Evolutionary conservation across 352 stramenopile genomes (phyloP).

Genomic region (Phytophthora foliorum): DNA sequence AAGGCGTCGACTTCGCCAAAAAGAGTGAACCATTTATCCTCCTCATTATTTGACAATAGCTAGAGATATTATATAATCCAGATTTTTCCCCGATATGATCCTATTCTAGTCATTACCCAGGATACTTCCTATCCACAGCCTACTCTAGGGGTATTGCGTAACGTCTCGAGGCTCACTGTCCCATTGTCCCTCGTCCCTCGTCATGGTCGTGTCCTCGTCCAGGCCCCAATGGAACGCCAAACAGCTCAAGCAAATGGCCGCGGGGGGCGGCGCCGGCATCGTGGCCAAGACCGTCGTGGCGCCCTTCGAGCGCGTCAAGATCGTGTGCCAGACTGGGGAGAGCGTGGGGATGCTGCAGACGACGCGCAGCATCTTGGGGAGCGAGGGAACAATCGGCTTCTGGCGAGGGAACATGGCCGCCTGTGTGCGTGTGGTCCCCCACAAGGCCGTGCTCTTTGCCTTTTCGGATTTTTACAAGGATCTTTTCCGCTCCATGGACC

Average conservation of each 20-base stretch:
- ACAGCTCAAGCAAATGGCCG: conserved; percentile 76
- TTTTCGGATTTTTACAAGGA: conserved; percentile 92
- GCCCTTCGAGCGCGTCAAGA: conserved; percentile 88
- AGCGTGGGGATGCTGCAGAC: conserved; percentile 82
- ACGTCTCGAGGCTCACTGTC: too few species aligned
- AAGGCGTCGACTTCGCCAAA: conserved; percentile 12
- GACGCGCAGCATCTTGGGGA: conserved; percentile 60
- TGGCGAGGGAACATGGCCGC: conserved; percentile 82
- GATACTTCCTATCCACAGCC: too few species aligned
- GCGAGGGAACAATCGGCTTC: conserved; percentile 73
- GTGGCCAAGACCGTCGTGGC: conserved; percentile 86
- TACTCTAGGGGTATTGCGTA: too few species aligned
- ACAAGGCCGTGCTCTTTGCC: conserved; percentile 86
- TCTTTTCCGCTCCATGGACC: conserved; percentile 55
- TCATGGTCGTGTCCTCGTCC: conserved; percentile 2
- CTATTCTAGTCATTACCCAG: too few species aligned
- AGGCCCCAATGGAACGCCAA: conserved; percentile 50
- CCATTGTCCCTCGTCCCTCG: background rate
- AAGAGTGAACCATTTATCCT: background rate
- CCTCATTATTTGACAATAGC: background rate
- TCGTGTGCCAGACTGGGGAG: conserved; percentile 84
- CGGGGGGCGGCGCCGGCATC: conserved; percentile 76
- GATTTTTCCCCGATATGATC: too few species aligned
- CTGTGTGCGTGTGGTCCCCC: conserved; percentile 82
- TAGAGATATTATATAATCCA: too few species aligned